Evolutionary conservation across 225 moss, liverwort and hornwort genomes (phyloP), one percentile per base, ranked within the genome.

Genomic region (Pseudoscleropodium purum): DNA sequence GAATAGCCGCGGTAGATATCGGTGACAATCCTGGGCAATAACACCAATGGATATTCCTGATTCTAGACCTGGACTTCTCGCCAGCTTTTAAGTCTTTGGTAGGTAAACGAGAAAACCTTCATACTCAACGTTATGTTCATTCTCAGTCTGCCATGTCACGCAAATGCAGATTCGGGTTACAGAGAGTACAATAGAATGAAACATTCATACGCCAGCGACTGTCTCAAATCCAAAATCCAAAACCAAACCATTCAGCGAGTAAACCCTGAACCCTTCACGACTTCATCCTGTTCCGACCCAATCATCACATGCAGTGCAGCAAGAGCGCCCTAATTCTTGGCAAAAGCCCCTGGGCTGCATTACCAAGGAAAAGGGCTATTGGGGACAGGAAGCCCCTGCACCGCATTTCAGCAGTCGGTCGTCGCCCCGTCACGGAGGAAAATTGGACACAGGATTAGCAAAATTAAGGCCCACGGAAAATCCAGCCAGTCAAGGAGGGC

Each of bases 71-170:
- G 86, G 54, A 84, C 59, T 88, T 87, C 80, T 81, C 62, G 84
- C 91, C 87, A 74, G 84, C 84, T 91, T 81, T 91, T 65, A 64
- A 81, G 91, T 76, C 84, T 87, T 87, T 57, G 54, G 75, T 69
- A 75, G 52, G 69, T 82, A 89, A 91, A 81, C 47, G 76, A 89
- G 81, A 47, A 84, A 80, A 84, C 65, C 84, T 86, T 89, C 88
- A 70, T 64, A 60, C 61, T 90, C 90, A 84, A 87, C 47, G 86
- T 57, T 91, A 85, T 60, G 76, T 81, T 92, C 86, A 88, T 75
- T 92, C 82, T 92, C 90, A 70, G 81, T 88, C 91, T 92, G 91
- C 82, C 65, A 90, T 64, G 81, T 81, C 86, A 87, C 83, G 70
- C 81, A 90, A 68, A 62, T 93, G 79, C 92, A 89, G 60, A 76